Evolutionary conservation across 2,329 filamentous ascomycete genomes (phyloP), one percentile per base, ranked within the genome.

Genomic region (Cordyceps tenuipes): DNA sequence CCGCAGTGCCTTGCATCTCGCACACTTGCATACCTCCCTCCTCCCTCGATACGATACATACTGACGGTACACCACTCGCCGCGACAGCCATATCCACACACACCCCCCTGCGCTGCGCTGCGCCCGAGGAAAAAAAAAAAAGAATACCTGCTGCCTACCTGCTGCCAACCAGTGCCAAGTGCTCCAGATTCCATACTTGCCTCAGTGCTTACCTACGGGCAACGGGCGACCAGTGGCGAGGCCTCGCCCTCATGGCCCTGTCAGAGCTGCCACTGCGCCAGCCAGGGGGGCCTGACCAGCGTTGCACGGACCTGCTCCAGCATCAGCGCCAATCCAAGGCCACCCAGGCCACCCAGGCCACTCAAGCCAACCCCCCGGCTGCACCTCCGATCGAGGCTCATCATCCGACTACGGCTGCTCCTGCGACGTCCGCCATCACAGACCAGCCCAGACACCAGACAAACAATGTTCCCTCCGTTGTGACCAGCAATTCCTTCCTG

Each of bases 381-480:
- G 55, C 23, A 29, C 56, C 44, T 53, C 60, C 47, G 62, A 59
- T 56, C 50, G 57, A 59, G 57, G 57, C 34, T 58, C 31, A 58
- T 50, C 47, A 26, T 49, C 34, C 54, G 31, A 49, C 31, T 21
- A 39, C 54, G 29, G 21, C 44, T n/a, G 34, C 54, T n/a, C 7
- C 53, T 19, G 17, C 54, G 34, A 49, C 54, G 26, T n/a, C 44
- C 23, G 52, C 52, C 53, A 34, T 47, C 29, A 15, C 41, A 34
- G 34, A 57, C 9, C 54, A 49, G 21, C 39, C 44, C 8, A 10
- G 17, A 17, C 43, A 47, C 5, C 41, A 47, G 7, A 2, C 34
- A 57, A 39, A 41, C 23, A 43, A 57, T 57, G 68, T 67, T 64
- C 66, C 66, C 41, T 64, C n/a, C n/a, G n/a, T 59, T n/a, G 36